These are phyloP conservation scores for Tetrahymena malaccensis DNA, from an alignment of 73 alveolate species.

Conservation along the genomic window DNA sequence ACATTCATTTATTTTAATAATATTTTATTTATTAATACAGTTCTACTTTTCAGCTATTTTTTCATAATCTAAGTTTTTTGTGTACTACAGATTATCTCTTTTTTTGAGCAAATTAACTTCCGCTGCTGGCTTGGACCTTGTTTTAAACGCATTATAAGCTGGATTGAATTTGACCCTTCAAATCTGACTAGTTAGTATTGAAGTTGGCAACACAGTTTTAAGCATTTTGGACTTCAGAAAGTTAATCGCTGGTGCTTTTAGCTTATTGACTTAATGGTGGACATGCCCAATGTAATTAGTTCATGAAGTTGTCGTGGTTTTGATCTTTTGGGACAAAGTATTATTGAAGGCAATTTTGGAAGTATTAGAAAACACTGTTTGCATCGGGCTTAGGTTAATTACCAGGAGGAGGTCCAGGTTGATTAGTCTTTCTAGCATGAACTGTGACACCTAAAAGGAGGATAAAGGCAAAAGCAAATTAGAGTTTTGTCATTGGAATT, in stretches of 20 bases:
- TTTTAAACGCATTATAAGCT: neutral
- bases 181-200: neutral
- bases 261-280: neutral
- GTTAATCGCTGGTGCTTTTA: neutral
- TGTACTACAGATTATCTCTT: neutral
- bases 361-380: neutral
- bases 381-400: neutral
- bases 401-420: neutral
- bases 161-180: neutral
- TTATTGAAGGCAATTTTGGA: neutral
- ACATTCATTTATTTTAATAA: too few relatives aligned
- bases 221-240: neutral
- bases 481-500: neutral
- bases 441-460: neutral
- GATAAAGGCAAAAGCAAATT: neutral
- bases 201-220: neutral
- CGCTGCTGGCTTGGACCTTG: neutral
- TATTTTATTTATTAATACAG: neutral
- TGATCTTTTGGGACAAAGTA: neutral
- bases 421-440: neutral
- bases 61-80: neutral
- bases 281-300: neutral
- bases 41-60: neutral
- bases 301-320: neutral
- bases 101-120: too few relatives aligned